Evolutionary conservation across 441 rosid genomes (phyloP).

Genomic region (Omphalea diandra): DNA sequence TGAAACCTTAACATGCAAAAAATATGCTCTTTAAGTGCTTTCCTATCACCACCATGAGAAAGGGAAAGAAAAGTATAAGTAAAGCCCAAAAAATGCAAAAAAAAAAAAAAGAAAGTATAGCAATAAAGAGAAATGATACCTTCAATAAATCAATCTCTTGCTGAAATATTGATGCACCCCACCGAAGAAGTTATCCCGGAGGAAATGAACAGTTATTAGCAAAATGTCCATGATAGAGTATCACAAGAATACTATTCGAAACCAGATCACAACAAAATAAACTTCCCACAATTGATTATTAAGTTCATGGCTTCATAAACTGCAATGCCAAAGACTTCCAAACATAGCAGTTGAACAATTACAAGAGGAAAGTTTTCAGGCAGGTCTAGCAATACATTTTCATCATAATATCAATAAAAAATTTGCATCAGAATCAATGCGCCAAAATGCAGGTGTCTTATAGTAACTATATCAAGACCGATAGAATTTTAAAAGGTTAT

Average conservation of each 20-base stretch:
- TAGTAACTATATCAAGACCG: neutral
- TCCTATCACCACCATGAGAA: neutral
- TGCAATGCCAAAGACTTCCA: neutral
- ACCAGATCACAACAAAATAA: constrained; percentile 6
- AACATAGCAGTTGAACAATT: neutral
- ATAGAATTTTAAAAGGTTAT: neutral
- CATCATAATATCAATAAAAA: neutral
- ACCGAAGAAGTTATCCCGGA: constrained; percentile 28
- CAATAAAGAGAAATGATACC: constrained; percentile 42
- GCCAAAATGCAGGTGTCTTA: neutral
- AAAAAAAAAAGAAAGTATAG: too few relatives aligned
- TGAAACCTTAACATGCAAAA: neutral
- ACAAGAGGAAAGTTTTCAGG: neutral
- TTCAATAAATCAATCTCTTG: constrained; percentile 98
- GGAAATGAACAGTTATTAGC: constrained; percentile 41
- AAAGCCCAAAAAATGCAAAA: neutral
- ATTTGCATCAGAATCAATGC: neutral
- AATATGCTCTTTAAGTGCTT: neutral
- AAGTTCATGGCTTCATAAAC: neutral
- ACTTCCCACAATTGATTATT: neutral
- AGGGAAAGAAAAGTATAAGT: neutral
- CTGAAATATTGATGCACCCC: constrained; percentile 51
- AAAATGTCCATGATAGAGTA: constrained; percentile 22
- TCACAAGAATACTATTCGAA: neutral
- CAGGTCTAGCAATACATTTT: neutral